Evolutionary conservation across 805 yeast genomes (phyloP).

Genomic region (Cyberlindnera mississippiensis): DNA sequence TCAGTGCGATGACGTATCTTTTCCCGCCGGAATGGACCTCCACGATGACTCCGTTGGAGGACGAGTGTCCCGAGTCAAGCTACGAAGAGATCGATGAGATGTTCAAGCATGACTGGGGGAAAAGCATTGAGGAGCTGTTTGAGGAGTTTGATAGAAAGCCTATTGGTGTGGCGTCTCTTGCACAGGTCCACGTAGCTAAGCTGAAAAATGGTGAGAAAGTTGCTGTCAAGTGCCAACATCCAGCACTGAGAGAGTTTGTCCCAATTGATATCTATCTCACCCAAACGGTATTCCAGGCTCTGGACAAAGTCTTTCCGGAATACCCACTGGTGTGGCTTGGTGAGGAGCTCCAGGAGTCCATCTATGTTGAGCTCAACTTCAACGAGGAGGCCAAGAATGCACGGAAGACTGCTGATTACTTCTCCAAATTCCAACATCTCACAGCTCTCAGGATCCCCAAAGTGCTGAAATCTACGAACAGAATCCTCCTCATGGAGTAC

Average conservation of each 20-base stretch:
- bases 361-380: constrained; percentile 89
- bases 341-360: constrained; percentile 83
- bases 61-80: constrained; percentile 80
- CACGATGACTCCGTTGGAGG: constrained; percentile 90
- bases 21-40: constrained; percentile 93
- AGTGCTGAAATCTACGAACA: constrained; percentile 57
- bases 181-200: constrained; percentile 87
- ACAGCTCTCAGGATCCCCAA: constrained; percentile 84
- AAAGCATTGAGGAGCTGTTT: constrained; percentile 58
- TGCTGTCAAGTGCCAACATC: constrained; percentile 95
- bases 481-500: constrained; percentile 86
- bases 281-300: constrained; percentile 63
- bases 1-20: constrained; percentile 86
- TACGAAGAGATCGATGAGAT: constrained; percentile 62
- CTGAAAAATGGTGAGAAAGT: constrained; percentile 62
- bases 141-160: constrained; percentile 65
- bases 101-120: constrained; percentile 66
- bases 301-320: constrained; percentile 83
- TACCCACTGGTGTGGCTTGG: constrained; percentile 95
- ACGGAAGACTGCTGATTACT: constrained; percentile 60
- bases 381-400: constrained; percentile 84
- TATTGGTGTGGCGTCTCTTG: constrained; percentile 92
- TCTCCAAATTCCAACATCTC: constrained; percentile 45
- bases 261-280: constrained; percentile 87
- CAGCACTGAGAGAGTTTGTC: constrained; percentile 78